These are phyloP conservation scores for Thielaviopsis populi DNA, from an alignment of 2,329 filamentous ascomycete species.

Conservation along the genomic window DNA sequence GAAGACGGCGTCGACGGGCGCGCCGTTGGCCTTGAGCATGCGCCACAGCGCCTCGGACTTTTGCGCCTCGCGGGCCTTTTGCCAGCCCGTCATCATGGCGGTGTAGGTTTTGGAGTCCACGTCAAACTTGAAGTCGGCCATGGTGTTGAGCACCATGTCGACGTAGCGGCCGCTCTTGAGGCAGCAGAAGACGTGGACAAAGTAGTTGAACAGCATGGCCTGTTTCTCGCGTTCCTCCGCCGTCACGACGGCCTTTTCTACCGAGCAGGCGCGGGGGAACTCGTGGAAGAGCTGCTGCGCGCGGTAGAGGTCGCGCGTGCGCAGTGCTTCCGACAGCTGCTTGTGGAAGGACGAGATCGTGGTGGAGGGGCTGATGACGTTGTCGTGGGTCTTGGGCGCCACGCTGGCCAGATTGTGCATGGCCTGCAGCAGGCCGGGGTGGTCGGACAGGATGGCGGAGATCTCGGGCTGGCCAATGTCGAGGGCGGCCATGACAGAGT, in stretches of 20 bases:
- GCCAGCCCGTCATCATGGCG: slow-evolving; percentile 57
- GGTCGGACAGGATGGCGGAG: neutral
- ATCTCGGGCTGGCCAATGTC: neutral
- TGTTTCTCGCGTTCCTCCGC: slow-evolving; percentile 4
- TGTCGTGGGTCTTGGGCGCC: neutral
- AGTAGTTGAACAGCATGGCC: slow-evolving; percentile 27
- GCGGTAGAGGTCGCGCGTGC: slow-evolving; percentile 2
- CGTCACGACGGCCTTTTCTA: neutral
- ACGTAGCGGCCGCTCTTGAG: slow-evolving; percentile 19
- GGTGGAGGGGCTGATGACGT: neutral
- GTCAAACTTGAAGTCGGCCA: slow-evolving; percentile 33
- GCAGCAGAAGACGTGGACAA: slow-evolving; percentile 29
- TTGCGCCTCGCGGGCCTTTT: slow-evolving; percentile 39
- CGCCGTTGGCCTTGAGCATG: slow-evolving; percentile 40
- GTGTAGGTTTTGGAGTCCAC: slow-evolving; percentile 50
- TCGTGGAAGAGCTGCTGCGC: slow-evolving; percentile 9
- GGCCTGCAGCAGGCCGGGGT: neutral
- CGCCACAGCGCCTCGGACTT: slow-evolving; percentile 53
- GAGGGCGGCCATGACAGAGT: slow-evolving; percentile 11
- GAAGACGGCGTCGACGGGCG: slow-evolving; percentile 46
- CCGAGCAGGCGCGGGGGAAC: slow-evolving; percentile 9
- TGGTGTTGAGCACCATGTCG: slow-evolving; percentile 27
- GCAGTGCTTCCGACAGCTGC: slow-evolving; percentile 10
- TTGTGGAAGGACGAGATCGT: slow-evolving; percentile 7
- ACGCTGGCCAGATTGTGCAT: neutral